Conservation (phyloP, 1,284 basidiomycete species). For the Ceratobasidium sp. region DNA sequence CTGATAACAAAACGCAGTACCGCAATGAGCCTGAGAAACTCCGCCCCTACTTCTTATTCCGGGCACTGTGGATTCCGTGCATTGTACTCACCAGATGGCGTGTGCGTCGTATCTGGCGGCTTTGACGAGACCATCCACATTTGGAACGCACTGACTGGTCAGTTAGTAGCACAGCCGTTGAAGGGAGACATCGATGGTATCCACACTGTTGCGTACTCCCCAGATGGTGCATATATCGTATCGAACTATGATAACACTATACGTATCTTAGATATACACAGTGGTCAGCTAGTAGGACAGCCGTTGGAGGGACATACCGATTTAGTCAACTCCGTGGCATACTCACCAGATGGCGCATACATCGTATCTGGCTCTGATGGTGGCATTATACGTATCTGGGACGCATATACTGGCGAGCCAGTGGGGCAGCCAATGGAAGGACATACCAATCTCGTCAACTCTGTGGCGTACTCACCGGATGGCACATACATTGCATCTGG, state of each 20-base stretch:
- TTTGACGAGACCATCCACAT: neutral
- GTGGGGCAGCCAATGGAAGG: no score
- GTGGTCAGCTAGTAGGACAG: neutral
- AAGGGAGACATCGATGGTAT: neutral
- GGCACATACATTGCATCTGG: no score
- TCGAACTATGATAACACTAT: slow-evolving; percentile 33
- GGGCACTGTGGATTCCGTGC: no score
- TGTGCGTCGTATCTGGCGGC: no score
- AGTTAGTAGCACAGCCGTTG: neutral
- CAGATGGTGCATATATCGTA: slow-evolving; percentile 8
- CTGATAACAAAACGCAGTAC: no score
- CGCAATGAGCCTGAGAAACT: no score
- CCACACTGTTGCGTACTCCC: slow-evolving; percentile 30
- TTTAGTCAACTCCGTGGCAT: neutral
- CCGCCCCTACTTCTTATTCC: no score
- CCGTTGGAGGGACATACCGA: neutral
- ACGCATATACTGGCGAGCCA: neutral
- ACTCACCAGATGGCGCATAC: neutral
- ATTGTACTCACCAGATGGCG: neutral
- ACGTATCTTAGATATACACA: slow-evolving; percentile 24
- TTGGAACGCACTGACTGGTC: slow-evolving; percentile 17
- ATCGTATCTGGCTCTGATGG: neutral
- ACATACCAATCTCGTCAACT: no score
- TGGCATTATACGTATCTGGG: neutral
- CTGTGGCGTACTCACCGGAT: no score